These are phyloP conservation scores for Saraca asoca DNA, from an alignment of 331 rosid genomes.

Conservation along the genomic window DNA sequence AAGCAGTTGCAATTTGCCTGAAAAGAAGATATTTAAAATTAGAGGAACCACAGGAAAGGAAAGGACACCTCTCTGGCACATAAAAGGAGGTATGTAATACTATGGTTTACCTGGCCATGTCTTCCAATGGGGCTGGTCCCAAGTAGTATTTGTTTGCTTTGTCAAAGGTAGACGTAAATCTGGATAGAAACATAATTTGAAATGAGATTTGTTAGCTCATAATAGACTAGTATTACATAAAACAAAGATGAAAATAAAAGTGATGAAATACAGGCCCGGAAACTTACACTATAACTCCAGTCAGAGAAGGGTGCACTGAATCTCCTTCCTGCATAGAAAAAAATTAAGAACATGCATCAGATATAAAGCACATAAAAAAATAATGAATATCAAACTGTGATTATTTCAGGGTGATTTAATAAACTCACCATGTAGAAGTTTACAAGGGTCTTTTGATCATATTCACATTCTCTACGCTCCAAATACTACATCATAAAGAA, in stretches of 20 bases:
- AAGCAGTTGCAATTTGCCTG: conserved; percentile 98
- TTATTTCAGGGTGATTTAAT: neutral
- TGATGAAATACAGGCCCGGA: neutral
- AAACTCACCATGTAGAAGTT: conserved; percentile 70
- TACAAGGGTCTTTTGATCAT: conserved; percentile 69
- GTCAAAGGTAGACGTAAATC: conserved; percentile 92
- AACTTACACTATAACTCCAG: conserved; percentile 84
- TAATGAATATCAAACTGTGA: neutral
- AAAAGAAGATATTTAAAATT: conserved; percentile 13
- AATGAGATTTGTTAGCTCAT: conserved; percentile 14
- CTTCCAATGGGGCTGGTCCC: conserved; percentile 90
- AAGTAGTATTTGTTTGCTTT: conserved; percentile 85
- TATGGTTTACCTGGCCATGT: conserved; percentile 77
- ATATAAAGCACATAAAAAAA: neutral
- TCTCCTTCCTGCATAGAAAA: conserved; percentile 60
- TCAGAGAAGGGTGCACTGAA: conserved; percentile 55
- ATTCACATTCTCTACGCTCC: conserved; percentile 93
- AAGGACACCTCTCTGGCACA: neutral
- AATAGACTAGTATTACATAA: neutral
- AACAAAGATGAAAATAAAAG: conserved; percentile 3
- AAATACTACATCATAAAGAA: conserved; percentile 59
- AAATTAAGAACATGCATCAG: conserved; percentile 4
- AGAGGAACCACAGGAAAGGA: neutral
- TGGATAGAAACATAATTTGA: conserved; percentile 33
- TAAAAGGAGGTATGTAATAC: neutral